phyloP scores from a whole-genome alignment of 768 basidiomycete species.

The Glaciozyma antarctica region DNA sequence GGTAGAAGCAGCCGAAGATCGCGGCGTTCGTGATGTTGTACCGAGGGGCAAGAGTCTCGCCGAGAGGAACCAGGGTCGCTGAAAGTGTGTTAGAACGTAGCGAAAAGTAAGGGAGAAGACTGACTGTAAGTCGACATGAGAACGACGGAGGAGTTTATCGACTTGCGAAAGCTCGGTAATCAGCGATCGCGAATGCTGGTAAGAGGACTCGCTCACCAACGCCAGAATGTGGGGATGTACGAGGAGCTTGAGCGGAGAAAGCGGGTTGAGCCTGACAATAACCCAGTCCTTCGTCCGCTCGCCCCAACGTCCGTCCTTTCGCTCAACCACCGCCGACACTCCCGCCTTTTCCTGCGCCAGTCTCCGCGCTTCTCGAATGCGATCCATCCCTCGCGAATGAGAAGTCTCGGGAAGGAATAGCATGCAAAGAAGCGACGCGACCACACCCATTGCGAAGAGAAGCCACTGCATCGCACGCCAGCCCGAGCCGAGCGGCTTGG shows the following conservation, averaged over 20 bases:
- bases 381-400: conserved; percentile 14
- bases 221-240: conserved; percentile 10
- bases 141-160: neutral
- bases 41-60: conserved; percentile 24
- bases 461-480: conserved; percentile 35
- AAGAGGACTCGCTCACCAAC: conserved; percentile 5
- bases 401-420: conserved; percentile 29
- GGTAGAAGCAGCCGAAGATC: conserved; percentile 39
- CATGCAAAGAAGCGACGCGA: conserved; percentile 12
- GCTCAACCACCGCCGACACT: neutral
- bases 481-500: conserved; percentile 10
- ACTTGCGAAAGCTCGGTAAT: neutral
- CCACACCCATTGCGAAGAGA: conserved; percentile 16
- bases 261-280: conserved; percentile 11
- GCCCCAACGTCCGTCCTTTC: neutral
- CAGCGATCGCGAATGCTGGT: neutral
- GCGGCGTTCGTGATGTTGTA: conserved; percentile 40
- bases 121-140: conserved; percentile 7
- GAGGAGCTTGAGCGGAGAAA: conserved; percentile 5
- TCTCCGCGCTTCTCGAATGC: neutral
- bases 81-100: neutral
- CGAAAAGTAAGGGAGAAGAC: neutral
- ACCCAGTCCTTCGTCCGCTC: neutral
- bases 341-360: neutral
- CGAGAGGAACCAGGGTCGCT: conserved; percentile 28